Evolutionary conservation across 768 basidiomycete species (phyloP), one percentile per base, ranked within the genome.

Genomic region (Mycena crocata): DNA sequence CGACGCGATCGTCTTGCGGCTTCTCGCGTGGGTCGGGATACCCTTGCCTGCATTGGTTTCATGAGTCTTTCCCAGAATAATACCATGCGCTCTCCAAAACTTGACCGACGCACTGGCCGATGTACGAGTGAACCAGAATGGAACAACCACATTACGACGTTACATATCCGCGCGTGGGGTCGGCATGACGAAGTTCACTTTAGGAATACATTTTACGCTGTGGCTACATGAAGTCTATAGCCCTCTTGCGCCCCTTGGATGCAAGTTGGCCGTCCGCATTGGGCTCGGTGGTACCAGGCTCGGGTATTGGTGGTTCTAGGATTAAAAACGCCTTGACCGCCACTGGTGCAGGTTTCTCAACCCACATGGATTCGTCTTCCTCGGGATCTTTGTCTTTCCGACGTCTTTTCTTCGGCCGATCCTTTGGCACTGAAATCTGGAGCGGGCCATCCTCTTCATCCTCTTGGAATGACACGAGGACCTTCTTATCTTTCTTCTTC

Each of bases 181-280:
- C 17, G 5, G 40, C 17, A 42, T 42, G 5, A 8, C 17, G 17
- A 19, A 42, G n/a, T n/a, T 42, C 17, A 5, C 17, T 19, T 21
- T 9, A 19, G 9, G 5, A 42, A 42, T 42, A 42, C 45, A 48
- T 44, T 51, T 34, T 32, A 45, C 17, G 46, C 5, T 40, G 24
- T 32, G 40, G 7, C 73, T 86, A 93, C 86, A 94, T 81, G 69
- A 91, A 94, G 77, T 94, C 93, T 26, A 91, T 82, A 0, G 93
- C 93, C 37, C 90, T 83, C 73, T 93, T 92, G 58, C 92, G 82
- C 34, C 86, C 88, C 67, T 79, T 85, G 8, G 69, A 64, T 30
- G 68, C 79, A 52, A 68, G 73, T 17, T 70, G 67, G 37, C 71
- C 68, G 35, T 67, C 70, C 45, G 62, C 2, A 44, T 15, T 58